Evolutionary conservation across 768 basidiomycete genomes (phyloP).

Genomic region (Rhizopogon vinicolor): DNA sequence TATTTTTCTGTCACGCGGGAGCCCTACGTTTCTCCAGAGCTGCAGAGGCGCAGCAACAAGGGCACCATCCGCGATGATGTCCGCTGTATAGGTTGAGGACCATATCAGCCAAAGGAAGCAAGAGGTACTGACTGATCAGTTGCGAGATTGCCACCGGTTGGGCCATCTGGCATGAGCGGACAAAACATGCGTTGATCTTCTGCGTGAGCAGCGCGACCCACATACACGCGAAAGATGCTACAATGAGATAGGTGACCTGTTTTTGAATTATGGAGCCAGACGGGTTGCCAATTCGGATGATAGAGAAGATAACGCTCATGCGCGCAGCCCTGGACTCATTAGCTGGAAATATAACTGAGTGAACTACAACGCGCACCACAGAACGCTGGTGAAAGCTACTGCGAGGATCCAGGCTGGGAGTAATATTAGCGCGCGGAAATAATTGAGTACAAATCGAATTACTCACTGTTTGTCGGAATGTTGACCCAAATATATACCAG

Average conservation of each 20-base stretch:
- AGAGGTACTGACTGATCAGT: constrained; percentile 13
- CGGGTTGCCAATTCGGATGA: constrained; percentile 18
- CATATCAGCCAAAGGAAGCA: neutral
- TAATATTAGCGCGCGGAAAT: neutral
- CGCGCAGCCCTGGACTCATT: constrained; percentile 14
- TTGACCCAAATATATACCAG: constrained; percentile 7
- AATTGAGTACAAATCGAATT: neutral
- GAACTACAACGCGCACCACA: constrained; percentile 9
- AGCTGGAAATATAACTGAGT: neutral
- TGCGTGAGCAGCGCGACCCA: constrained; percentile 2
- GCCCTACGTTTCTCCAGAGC: constrained; percentile 10
- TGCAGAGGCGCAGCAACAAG: constrained; percentile 1
- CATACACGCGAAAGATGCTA: constrained; percentile 12
- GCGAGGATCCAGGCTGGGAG: constrained; percentile 11
- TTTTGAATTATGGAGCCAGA: constrained; percentile 3
- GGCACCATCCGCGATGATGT: neutral
- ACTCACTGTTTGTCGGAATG: constrained; percentile 2
- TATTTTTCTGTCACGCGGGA: constrained; percentile 11
- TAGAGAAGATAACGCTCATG: constrained; percentile 19
- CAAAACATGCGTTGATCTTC: constrained; percentile 10
- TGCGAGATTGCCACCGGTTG: constrained; percentile 9
- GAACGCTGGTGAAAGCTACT: constrained; percentile 12
- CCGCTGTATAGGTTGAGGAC: neutral
- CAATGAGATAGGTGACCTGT: constrained; percentile 5
- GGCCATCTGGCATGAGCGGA: constrained; percentile 5